Evolutionary conservation across 169 alveolate genomes (phyloP), one percentile per base, ranked within the genome.

Genomic region (Babesia sp.): DNA sequence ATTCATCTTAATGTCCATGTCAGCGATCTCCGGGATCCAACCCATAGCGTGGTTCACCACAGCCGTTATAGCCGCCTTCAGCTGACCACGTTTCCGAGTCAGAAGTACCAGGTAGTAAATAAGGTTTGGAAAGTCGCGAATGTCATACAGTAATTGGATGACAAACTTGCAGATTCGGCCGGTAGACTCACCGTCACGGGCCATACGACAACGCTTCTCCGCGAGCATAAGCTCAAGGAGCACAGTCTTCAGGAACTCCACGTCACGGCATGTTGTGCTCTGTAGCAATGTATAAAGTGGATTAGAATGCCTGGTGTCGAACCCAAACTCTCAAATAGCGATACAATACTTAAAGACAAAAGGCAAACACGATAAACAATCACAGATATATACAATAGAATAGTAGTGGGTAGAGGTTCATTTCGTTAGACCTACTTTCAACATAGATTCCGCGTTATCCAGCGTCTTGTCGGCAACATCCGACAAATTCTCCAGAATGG

Each of bases 121-220:
- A 28, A 81, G 57, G 29, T 84, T 88, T 28, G 69, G 61, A 67
- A 76, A 76, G 29, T 88, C 89, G 11, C 80, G 64, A n/a, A 34
- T 73, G 20, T 61, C 71, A 53, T 84, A 84, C 57, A 84, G 78
- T 57, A 81, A 44, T 31, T 80, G 77, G 18, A 88, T 39, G 33
- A 88, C 80, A 29, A 73, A 88, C 29, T 68, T 70, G 54, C 91
- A 84, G 20, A 88, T 69, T 29, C 76, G 78, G 51, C 83, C 66
- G 29, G 84, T 88, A 0, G 93, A 88, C 60, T 46, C 76, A 18
- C 93, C 93, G 76, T 88, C 93, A 18, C 71, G 76, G 2, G 90
- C 72, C 20, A 55, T 70, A 20, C 93, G 80, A 66, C 93, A 88
- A 46, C 75, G 78, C 66, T 88, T 88, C 61, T 88, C 93, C 22